Evolutionary conservation across 148 eudicot genomes (phyloP).

Genomic region (Linanthus parryae): DNA sequence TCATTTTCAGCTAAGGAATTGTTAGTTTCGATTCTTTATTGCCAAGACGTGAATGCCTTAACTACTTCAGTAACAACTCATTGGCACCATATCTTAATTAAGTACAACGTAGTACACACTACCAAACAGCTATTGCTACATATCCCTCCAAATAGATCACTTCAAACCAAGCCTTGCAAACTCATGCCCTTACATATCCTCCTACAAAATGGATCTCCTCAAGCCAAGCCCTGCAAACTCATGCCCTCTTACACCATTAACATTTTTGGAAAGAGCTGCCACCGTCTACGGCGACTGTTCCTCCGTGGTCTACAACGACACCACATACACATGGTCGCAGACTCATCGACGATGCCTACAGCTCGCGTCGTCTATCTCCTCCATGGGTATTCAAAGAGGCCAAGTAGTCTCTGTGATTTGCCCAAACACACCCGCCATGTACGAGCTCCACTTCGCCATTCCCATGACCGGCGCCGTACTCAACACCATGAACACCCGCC

Average conservation of each 20-base stretch:
- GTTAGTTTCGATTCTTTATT: too few relatives aligned
- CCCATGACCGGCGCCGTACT: slow-evolving; percentile 9
- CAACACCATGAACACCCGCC: slow-evolving; percentile 7
- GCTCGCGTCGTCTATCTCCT: slow-evolving; percentile 1
- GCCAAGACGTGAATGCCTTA: too few relatives aligned
- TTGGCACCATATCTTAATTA: too few relatives aligned
- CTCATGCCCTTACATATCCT: too few relatives aligned
- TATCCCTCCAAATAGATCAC: too few relatives aligned
- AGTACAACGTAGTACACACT: too few relatives aligned
- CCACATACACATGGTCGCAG: slow-evolving; percentile 5
- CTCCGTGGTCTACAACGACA: slow-evolving; percentile 3
- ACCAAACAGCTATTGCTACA: too few relatives aligned
- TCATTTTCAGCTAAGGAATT: too few relatives aligned
- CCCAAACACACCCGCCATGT: slow-evolving; percentile 4
- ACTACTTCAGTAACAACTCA: too few relatives aligned
- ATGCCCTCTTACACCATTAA: slow-evolving; percentile 5
- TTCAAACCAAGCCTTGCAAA: too few relatives aligned
- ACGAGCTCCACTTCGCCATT: slow-evolving; percentile 7
- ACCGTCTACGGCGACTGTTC: slow-evolving; percentile 5
- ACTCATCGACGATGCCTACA: slow-evolving; percentile 1
- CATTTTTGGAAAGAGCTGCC: slow-evolving; percentile 8
- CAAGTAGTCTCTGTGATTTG: slow-evolving; percentile 3
- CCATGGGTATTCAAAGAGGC: slow-evolving; percentile 1
- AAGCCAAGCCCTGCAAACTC: slow-evolving; percentile 6
- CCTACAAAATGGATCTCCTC: slow-evolving; percentile 7